Base-by-base conservation (phyloP, 768 basidiomycete species). In the Phlegmacium glaucopus region DNA sequence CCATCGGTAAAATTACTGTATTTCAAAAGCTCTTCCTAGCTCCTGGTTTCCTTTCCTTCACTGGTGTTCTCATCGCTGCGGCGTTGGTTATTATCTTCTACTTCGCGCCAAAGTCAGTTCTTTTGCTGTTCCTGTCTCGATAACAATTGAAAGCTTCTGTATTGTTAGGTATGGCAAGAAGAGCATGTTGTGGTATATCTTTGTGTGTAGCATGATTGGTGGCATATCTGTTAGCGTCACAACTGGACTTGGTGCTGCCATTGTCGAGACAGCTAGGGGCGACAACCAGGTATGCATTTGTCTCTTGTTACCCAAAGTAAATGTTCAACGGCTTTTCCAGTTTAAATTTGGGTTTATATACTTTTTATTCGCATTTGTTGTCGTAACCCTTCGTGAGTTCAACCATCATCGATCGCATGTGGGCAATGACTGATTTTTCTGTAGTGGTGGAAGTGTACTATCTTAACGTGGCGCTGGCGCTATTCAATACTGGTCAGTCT, bases 151-250 rank as follows among this genome's bases (percentile, higher is more conserved):
- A 43, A 48, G 29, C 16, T 36, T 16, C 32, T 13, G 37, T 26
- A 26, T 34, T 34, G 32, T n/a, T 34, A 82, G 85, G 61, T 90
- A 88, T 61, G 94, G 95, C 42, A 92, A 87, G 68, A 82, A 83
- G 69, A 90, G 82, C 60, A 96, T 97, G 95, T 66, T 98, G 44
- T 92, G 90, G 89, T 91, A 95, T 65, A 94, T 98, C 53, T 73
- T 78, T 35, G 90, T 99, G 38, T 99, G 96, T 68, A 91, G 87
- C 53, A 85, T 97, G 78, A 97, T 99, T 60, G 96, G 96, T 13
- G 96, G 96, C 0, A 85, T 95, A 40, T 90, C 87, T 48, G 92
- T 95, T 54, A 91, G 88, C 57, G 94, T 95, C 45, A 95, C 94
- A 11, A 94, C 92, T 27, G 95, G 96, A 28, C 77, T 97, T 30